Evolutionary conservation across 345 rosid genomes (phyloP).

Genomic region (rapeseed (Brassica napus)): Da-Ae NC_063448.1:55636001-55636500

Average conservation of each 20-base stretch:
- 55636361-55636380: background rate
- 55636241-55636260: conserved; percentile 24
- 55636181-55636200: conserved; percentile 10
- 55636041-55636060: background rate
- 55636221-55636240: conserved; percentile 17
- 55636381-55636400: conserved; percentile 1
- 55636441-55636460: background rate
- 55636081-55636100: background rate
- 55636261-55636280: conserved; percentile 39
- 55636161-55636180: conserved; percentile 32
- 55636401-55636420: background rate
- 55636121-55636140: conserved; percentile 29
- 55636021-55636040: background rate
- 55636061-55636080: background rate
- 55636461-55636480: background rate
- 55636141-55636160: conserved; percentile 31
- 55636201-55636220: conserved; percentile 21
- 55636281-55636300: conserved; percentile 29
- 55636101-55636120: conserved; percentile 22
- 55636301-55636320: background rate
- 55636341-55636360: background rate
- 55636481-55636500: background rate
- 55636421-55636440: background rate
- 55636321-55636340: too few species aligned
- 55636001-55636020: conserved; percentile 46